Evolutionary conservation across 176 grass and related monocot species (phyloP).

Genomic region (Coix lacrymajobi): DNA sequence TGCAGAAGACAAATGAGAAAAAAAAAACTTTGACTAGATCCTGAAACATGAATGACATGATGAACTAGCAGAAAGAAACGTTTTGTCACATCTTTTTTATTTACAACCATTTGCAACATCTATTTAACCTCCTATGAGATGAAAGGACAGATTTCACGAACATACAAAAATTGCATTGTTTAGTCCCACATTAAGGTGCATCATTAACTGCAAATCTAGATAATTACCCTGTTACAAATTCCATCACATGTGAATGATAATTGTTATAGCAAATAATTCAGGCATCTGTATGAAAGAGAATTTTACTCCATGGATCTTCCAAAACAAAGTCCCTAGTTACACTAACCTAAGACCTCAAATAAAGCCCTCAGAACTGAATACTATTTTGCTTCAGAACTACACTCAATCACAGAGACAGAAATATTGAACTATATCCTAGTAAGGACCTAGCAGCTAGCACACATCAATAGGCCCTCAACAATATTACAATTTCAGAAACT

Average conservation of each 20-base stretch:
- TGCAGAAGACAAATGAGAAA: background rate
- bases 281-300: background rate
- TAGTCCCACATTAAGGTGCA: background rate
- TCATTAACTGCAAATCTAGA: background rate
- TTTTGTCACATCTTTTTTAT: background rate
- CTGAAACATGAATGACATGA: background rate
- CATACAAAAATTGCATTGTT: background rate
- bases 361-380: background rate
- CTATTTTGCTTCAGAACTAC: background rate
- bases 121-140: background rate
- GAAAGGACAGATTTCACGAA: background rate
- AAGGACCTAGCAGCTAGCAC: background rate
- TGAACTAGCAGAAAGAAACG: background rate
- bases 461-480: background rate
- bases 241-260: background rate
- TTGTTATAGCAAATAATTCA: background rate
- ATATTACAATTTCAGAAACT: background rate
- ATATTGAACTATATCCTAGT: background rate
- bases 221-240: background rate
- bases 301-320: background rate
- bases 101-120: too few relatives aligned
- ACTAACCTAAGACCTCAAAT: background rate
- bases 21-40: background rate
- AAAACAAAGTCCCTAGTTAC: background rate
- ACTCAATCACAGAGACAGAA: background rate